Evolutionary conservation across 805 yeast genomes (phyloP).

Genomic region (Isabelozyma gotoi): DNA sequence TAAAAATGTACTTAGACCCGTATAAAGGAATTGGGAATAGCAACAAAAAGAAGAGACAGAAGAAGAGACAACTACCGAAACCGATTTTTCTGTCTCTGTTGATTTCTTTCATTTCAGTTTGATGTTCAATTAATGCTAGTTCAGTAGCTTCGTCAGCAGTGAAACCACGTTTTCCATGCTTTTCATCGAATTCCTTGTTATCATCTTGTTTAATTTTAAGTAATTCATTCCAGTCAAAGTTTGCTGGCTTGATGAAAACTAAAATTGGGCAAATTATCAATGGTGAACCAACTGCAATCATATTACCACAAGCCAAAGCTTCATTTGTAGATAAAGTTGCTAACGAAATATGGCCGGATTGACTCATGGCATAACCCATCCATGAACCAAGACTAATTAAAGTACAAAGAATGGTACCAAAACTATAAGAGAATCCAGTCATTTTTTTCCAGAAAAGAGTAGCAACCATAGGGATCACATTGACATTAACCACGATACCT

Average conservation of each 20-base stretch:
- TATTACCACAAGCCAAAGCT: constrained; percentile 14
- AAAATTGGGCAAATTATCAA: constrained; percentile 9
- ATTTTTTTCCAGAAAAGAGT: neutral
- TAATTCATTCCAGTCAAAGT: constrained; percentile 11
- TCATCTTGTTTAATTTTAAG: constrained; percentile 12
- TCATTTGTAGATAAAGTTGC: constrained; percentile 12
- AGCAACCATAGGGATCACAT: neutral
- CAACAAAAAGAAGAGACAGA: constrained; percentile 15
- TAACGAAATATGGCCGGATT: constrained; percentile 9
- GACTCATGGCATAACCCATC: constrained; percentile 9
- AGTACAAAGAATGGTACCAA: neutral
- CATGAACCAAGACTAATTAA: neutral
- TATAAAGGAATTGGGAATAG: constrained; percentile 32
- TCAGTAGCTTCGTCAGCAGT: constrained; percentile 27
- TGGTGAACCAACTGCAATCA: constrained; percentile 11
- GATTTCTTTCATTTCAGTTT: constrained; percentile 17
- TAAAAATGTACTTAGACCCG: constrained; percentile 65
- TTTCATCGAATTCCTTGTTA: constrained; percentile 22
- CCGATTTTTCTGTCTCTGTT: constrained; percentile 23
- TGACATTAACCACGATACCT: neutral
- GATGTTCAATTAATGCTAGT: constrained; percentile 17
- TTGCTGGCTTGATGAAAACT: constrained; percentile 8
- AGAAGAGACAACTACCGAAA: constrained; percentile 18
- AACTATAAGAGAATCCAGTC: neutral
- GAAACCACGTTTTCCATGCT: constrained; percentile 24